Conservation (phyloP, 2,329 filamentous ascomycete species). For the Aureobasidium sp. region DNA sequence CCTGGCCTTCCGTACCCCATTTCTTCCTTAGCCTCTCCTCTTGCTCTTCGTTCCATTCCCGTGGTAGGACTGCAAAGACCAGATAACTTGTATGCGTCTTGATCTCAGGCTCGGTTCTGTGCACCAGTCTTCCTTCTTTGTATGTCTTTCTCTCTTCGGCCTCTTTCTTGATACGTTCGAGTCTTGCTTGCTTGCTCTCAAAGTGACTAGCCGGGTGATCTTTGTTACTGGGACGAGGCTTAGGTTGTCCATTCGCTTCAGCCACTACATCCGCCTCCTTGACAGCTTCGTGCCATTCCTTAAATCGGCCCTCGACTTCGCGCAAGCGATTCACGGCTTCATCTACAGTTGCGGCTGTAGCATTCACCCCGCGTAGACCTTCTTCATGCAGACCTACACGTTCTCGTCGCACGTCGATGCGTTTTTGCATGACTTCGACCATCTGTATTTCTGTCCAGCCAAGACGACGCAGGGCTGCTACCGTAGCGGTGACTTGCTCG, state of each 20-base stretch:
- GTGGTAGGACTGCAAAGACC: slow-evolving; percentile 83
- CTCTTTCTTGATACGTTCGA: slow-evolving; percentile 27
- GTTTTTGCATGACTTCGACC: slow-evolving; percentile 76
- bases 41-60: slow-evolving; percentile 74
- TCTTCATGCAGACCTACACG: slow-evolving; percentile 65
- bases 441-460: slow-evolving; percentile 91
- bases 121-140: slow-evolving; percentile 67
- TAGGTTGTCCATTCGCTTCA: slow-evolving; percentile 22
- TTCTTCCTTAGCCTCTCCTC: slow-evolving; percentile 55
- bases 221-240: slow-evolving; percentile 21
- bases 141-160: slow-evolving; percentile 47
- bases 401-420: slow-evolving; percentile 74
- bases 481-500: slow-evolving; percentile 84
- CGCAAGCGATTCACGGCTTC: slow-evolving; percentile 69
- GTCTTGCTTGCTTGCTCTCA: slow-evolving; percentile 20
- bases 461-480: slow-evolving; percentile 66
- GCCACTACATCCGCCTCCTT: slow-evolving; percentile 21
- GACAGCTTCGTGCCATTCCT: slow-evolving; percentile 50
- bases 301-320: slow-evolving; percentile 61
- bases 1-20: slow-evolving; percentile 41
- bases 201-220: slow-evolving; percentile 14
- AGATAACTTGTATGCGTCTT: slow-evolving; percentile 98
- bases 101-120: slow-evolving; percentile 76
- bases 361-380: slow-evolving; percentile 56
- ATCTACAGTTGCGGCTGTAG: slow-evolving; percentile 62